Percentiles rank a stretch among this genome's conserved stretches.
These are phyloP conservation scores for Pontederia paniculata DNA, from an alignment of 176 grass and related monocot genomes.

Conservation along the genomic window DNA sequence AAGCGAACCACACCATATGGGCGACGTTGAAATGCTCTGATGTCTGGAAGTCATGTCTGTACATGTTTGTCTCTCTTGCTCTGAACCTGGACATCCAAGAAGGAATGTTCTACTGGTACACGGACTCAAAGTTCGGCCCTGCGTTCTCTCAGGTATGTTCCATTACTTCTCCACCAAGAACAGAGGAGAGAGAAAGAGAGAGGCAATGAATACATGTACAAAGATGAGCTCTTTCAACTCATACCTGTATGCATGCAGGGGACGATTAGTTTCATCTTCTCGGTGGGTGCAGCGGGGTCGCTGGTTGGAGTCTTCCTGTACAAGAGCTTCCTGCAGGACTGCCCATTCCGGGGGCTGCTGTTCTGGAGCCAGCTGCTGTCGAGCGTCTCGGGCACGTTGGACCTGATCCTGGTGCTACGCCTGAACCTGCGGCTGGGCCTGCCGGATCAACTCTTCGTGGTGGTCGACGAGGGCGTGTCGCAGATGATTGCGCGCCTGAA, in stretches of 20 bases:
- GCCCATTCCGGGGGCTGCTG: constrained; percentile 45
- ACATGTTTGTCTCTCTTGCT: constrained; percentile 71
- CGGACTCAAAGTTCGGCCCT: constrained; percentile 45
- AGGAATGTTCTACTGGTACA: constrained; percentile 98
- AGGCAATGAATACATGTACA: too few relatives aligned
- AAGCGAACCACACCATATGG: constrained; percentile 63
- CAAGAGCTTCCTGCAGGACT: constrained; percentile 56
- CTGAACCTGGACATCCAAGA: constrained; percentile 82
- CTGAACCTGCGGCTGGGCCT: constrained; percentile 61
- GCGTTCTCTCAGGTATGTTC: constrained; percentile 61
- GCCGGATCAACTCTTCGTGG: constrained; percentile 74
- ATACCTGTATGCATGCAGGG: constrained; percentile 30
- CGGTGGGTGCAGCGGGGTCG: constrained; percentile 59
- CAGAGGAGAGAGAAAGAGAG: background rate
- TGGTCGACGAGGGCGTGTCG: constrained; percentile 64
- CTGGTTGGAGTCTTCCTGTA: constrained; percentile 70
- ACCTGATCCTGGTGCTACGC: constrained; percentile 62
- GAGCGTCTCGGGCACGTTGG: constrained; percentile 70
- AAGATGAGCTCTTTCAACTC: background rate
- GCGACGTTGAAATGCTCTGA: constrained; percentile 54
- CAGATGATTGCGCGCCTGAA: constrained; percentile 67
- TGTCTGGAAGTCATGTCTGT: constrained; percentile 78
- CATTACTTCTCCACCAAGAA: background rate
- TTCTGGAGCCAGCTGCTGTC: constrained; percentile 61
- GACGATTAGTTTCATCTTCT: constrained; percentile 73